Evolutionary conservation across 164 flowering plant species (phyloP), one percentile per base, ranked within the genome.

Genomic region (Cinnamomum micranthum): DNA sequence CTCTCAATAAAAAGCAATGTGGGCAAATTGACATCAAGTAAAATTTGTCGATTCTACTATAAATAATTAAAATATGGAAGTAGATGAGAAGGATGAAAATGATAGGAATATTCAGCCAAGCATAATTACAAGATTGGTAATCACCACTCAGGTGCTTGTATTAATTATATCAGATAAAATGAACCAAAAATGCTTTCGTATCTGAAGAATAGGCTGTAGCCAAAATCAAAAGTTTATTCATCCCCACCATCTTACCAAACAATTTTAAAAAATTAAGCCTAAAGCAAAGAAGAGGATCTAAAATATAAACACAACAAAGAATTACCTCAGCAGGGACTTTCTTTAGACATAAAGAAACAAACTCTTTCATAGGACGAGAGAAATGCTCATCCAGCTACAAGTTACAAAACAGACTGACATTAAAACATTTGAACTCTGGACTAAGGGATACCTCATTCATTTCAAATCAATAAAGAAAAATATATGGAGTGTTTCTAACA

Each of bases 321-420:
- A 77, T 80, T 81, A 87, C 99, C 94, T 95, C 99, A 52, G 96
- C 86, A 52, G 99, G 98, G 20, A 78, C 82, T 77, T 95, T 95
- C 83, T 86, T 92, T 76, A 95, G 83, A 77, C 99, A 95, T 64
- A 87, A 78, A 31, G 96, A 86, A 73, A 95, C 99, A 87, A 93
- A 91, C 77, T 95, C 99, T 81, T 95, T 95, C 90, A 95, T 84
- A 52, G 93, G 91, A 71, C 99, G 98, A 65, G 99, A 93, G 84
- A 95, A 95, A 80, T 95, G 99, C 76, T 95, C 99, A 81, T 93
- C 99, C 75, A 95, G 85, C 99, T 95, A 94, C 84, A 85, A 63
- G 80, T 62, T 50, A 77, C 24, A 76, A 20, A 66, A 73, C 52
- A 47, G 28, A 19, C 27, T 22, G 58, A 35, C 58, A 3, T 22